A percentile compares a stretch with the other conserved stretches of the same genome.
Conservation (phyloP, 345 rosid genomes). For the Syzygium jambos region DNA sequence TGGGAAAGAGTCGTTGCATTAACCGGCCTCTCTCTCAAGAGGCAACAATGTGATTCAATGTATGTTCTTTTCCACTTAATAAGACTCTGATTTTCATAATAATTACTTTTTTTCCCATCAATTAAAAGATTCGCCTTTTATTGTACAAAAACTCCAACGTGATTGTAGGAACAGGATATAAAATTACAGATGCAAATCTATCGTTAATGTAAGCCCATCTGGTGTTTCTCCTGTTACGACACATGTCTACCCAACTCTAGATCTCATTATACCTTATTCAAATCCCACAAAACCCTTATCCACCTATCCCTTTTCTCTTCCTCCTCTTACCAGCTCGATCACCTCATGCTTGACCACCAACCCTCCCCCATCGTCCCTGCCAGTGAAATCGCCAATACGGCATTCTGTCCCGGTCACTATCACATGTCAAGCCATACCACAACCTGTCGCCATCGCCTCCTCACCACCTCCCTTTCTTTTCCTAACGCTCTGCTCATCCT, state of each 20-base stretch:
- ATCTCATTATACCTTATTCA: not conserved
- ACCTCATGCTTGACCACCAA: not conserved
- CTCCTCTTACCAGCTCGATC: not conserved
- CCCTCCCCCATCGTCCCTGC: not conserved
- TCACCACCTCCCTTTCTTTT: not conserved
- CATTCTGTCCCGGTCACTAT: not conserved
- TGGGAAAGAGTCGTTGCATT: not conserved
- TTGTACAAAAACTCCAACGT: not conserved
- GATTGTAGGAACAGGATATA: not conserved
- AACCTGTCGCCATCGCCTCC: not conserved
- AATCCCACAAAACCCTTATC: not conserved
- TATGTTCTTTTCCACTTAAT: not conserved
- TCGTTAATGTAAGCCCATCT: too few relatives aligned
- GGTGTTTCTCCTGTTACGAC: not conserved
- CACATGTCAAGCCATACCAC: not conserved
- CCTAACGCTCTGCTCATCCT: not conserved
- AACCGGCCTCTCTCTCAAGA: not conserved
- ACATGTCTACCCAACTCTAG: not conserved
- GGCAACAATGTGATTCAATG: not conserved
- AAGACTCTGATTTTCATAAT: not conserved
- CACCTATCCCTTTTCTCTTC: fast-evolving
- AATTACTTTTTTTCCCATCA: not conserved
- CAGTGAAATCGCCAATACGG: not conserved
- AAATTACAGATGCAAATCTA: too few relatives aligned
- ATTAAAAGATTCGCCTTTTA: not conserved